phyloP scores from a whole-genome alignment of 331 rosid species.

The Malus hybrid region DNA sequence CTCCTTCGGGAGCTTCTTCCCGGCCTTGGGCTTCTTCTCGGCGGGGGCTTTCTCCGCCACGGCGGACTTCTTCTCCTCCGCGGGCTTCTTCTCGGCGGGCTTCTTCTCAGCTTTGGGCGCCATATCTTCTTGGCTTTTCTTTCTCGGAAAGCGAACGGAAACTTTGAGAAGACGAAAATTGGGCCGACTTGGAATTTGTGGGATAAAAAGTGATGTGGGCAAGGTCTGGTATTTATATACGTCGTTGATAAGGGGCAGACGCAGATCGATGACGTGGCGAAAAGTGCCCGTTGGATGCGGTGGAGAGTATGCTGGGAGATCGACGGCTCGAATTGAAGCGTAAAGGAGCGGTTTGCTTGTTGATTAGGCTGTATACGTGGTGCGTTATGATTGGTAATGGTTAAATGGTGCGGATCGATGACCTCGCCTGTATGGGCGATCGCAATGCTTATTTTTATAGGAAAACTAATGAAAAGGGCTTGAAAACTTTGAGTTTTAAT shows the following conservation, averaged over 20 bases:
- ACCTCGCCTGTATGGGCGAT: background rate
- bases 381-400: background rate
- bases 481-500: too few species aligned
- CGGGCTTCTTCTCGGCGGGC: too few species aligned
- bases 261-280: background rate
- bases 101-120: conserved; percentile 48
- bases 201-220: accelerated
- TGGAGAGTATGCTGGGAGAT: background rate
- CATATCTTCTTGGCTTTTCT: conserved; percentile 12
- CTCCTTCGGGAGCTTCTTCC: too few species aligned
- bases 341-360: background rate
- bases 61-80: too few species aligned
- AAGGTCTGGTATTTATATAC: background rate
- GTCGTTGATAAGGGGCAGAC: background rate
- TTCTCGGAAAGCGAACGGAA: background rate
- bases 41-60: too few species aligned
- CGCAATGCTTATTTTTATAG: too few species aligned
- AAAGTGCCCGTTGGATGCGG: background rate
- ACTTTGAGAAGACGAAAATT: background rate
- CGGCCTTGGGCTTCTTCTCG: too few species aligned
- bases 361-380: background rate
- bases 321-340: background rate
- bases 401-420: background rate
- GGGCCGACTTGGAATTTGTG: background rate
- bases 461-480: too few species aligned